A percentile compares a stretch with the other conserved stretches of the same genome.
Evolutionary conservation across 129 eudicot genomes (phyloP).

Genomic region (Dittrichia graveolens): DNA sequence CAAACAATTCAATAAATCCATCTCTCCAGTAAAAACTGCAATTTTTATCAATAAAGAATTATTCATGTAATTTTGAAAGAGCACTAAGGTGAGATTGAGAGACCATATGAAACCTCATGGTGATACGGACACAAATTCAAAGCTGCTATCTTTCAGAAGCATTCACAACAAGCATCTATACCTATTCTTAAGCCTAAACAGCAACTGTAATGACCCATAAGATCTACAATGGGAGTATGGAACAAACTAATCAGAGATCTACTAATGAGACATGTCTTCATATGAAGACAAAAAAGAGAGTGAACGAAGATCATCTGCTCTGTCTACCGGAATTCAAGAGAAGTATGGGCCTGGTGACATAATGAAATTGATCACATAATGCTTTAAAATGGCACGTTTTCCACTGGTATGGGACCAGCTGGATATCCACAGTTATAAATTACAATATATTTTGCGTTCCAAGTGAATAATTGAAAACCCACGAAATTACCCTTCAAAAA

Average conservation of each 20-base stretch:
- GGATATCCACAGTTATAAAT: slow-evolving; percentile 10
- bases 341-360: slow-evolving; percentile 26
- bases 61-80: neutral
- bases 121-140: neutral
- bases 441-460: slow-evolving; percentile 7
- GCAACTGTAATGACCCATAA: slow-evolving; percentile 11
- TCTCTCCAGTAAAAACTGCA: neutral
- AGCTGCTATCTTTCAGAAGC: slow-evolving; percentile 10
- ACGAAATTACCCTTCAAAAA: neutral
- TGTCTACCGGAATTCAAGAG: slow-evolving; percentile 22
- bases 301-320: slow-evolving; percentile 8
- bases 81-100: neutral
- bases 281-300: slow-evolving; percentile 15
- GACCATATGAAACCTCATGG: neutral
- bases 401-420: slow-evolving; percentile 34
- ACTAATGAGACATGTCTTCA: slow-evolving; percentile 1
- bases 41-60: neutral
- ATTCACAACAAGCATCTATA: neutral
- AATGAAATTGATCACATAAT: slow-evolving; percentile 8
- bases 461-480: neutral
- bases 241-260: slow-evolving; percentile 4
- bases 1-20: neutral
- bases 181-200: neutral
- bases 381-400: slow-evolving; percentile 31
- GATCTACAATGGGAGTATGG: neutral